Evolutionary conservation across 208 protist species (phyloP), one percentile per base, ranked within the genome.

Genomic region (Leishmania guyanensis): DNA sequence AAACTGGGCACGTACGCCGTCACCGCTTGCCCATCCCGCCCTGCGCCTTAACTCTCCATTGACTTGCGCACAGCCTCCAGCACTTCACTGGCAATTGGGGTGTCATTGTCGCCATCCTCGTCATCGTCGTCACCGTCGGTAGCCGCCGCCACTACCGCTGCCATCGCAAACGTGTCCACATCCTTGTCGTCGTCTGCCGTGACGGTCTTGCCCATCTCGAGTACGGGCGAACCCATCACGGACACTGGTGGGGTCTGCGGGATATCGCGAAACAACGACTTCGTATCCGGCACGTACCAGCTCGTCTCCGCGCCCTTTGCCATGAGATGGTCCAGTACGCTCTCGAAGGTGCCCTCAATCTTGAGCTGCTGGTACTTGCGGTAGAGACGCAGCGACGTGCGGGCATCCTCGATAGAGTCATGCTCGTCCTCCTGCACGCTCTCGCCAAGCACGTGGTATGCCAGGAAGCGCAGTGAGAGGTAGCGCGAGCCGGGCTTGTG

Each of bases 381-480:
- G 89, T 98, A 99, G 36, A 99, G 90, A 16, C 92, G 89, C 75
- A 99, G 88, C 26, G 98, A 98, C 26, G 97, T 98, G 82, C 92
- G 88, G 36, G 98, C 97, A 86, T 99, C 98, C 88, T 99, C 98
- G 51, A 99, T 94, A 69, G 93, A 98, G 92, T 98, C 96, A 89
- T 99, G 98, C 81, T 96, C 98, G 58, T 96, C 95, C 72, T 97
- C 90, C 88, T 99, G 98, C 62, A 99, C 98, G 54, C 93, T 93
- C 86, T 98, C 92, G 22, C 91, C 91, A 26, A 99, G 88, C 14
- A 99, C 88, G 85, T 98, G 94, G 80, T 98, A 98, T 50, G 97
- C 96, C 9, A 99, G 83, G 84, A 99, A 99, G 65, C 94, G 89
- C 3, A 99, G 90, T 9, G 97, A 99, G 5, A 99, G 86, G 78